Evolutionary conservation across 1,284 basidiomycete species (phyloP).

Genomic region (Tremellales sp.): DNA sequence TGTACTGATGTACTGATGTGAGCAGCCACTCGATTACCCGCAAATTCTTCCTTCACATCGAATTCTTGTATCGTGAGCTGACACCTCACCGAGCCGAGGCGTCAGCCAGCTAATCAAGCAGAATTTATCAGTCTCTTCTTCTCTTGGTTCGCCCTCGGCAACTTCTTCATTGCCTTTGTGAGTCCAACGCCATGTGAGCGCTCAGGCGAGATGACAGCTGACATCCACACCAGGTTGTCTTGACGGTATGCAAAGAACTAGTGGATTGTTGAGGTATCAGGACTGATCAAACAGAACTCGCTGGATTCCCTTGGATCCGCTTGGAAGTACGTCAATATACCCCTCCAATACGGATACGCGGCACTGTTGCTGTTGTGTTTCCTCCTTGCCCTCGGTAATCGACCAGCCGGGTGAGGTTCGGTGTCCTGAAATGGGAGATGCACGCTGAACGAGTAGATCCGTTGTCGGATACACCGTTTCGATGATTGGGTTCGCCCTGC

Average conservation of each 20-base stretch:
- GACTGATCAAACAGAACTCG: constrained; percentile 13
- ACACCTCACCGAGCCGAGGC: background rate
- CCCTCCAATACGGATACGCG: constrained; percentile 81
- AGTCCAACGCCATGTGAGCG: constrained; percentile 10
- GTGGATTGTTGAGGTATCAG: too few relatives aligned
- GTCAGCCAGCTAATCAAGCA: too few relatives aligned
- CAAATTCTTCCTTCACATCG: constrained; percentile 91
- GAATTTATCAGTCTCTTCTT: constrained; percentile 83
- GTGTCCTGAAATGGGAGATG: background rate
- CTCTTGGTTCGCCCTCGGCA: constrained; percentile 85
- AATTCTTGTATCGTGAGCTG: constrained; percentile 71
- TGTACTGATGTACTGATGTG: too few relatives aligned
- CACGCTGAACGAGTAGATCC: background rate
- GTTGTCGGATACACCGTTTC: constrained; percentile 64
- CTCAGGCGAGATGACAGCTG: background rate
- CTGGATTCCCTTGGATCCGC: constrained; percentile 25
- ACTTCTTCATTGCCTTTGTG: constrained; percentile 82
- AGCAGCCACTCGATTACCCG: constrained; percentile 69
- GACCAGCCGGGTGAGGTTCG: constrained; percentile 74
- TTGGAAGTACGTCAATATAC: constrained; percentile 63
- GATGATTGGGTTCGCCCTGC: constrained; percentile 76
- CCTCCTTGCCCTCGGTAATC: constrained; percentile 82
- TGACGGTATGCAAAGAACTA: constrained; percentile 8
- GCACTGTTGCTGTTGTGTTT: constrained; percentile 85
- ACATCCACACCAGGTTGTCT: constrained; percentile 3